Base-by-base conservation (phyloP, 352 stramenopile species). In the Phytopythium delawarense region DNA sequence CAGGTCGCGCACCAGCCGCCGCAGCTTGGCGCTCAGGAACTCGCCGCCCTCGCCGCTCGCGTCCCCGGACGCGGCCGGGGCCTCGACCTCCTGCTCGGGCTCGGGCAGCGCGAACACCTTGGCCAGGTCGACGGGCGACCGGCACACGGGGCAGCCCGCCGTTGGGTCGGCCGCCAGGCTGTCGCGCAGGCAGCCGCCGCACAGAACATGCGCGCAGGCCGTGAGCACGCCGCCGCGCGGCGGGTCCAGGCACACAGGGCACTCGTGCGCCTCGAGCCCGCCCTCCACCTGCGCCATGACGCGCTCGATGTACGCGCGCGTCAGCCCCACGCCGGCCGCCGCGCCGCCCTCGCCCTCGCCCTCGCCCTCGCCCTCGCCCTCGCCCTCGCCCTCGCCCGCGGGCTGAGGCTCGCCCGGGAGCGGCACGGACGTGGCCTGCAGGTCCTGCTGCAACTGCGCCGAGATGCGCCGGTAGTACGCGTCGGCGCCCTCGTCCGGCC, bases 131-230 rank as follows among this genome's bases (percentile, higher is more conserved):
- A 96, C 75, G 20, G 81, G 70, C n/a, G 68, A 62, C 37, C 87
- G 77, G 56, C 87, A 96, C 58, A 96, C 84, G 6, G 85, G 87
- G 44, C 87, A 96, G n/a, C 76, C 81, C 32, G 68, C 72, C 12
- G 88, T 83, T 0, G 76, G 76, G 59, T 91, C 84, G 30, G 71
- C 83, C 3, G 63, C 69, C 23, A 92, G 61, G 57, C 76, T 87
- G 18, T 87, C 70, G 25, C 73, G 72, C 12, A 96, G 68, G 61
- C 91, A 97, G 15, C 79, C 46, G 7, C 83, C 70, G 51, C 91
- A 97, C 44, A 97, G 69, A 35, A 96, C 65, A 59, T 97, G 89
- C 0, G 83, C 85, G 62, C 91, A 97, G 2, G 81, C 71, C 6
- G 90, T 97, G 40, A 97, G 66, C 42, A 97, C 85, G 1, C 84